Percentiles rank a stretch among this genome's conserved stretches.
Evolutionary conservation across 2,329 filamentous ascomycete genomes (phyloP).

Genomic region (Paraconiothyrium brasiliense): DNA sequence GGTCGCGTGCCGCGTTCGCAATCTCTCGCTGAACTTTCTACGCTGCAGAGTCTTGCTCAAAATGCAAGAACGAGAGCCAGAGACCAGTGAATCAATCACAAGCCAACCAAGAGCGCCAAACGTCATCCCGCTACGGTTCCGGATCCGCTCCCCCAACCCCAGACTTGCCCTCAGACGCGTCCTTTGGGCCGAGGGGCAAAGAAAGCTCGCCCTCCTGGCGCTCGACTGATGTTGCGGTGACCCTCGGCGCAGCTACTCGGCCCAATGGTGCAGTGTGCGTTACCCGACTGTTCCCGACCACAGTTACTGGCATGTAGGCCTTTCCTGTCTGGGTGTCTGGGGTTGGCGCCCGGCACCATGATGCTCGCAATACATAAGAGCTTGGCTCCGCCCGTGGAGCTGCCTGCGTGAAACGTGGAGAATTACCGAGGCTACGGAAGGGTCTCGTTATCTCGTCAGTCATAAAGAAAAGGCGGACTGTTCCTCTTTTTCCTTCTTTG

Average conservation of each 20-base stretch:
- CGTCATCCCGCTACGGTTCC: constrained; percentile 43
- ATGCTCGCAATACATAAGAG: constrained; percentile 43
- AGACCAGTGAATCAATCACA: constrained; percentile 19
- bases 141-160: constrained; percentile 34
- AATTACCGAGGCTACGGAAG: constrained; percentile 31
- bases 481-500: constrained; percentile 2
- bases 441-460: constrained; percentile 37
- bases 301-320: constrained; percentile 24
- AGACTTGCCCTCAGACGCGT: constrained; percentile 33
- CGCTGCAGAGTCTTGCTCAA: not conserved
- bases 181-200: constrained; percentile 47
- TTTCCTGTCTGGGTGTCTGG: constrained; percentile 30
- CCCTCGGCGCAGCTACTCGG: constrained; percentile 44
- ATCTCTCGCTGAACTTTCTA: not conserved
- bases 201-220: constrained; percentile 23
- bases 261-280: constrained; percentile 42
- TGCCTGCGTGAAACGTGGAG: constrained; percentile 3
- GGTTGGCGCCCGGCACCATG: constrained; percentile 21
- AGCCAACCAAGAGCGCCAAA: constrained; percentile 41
- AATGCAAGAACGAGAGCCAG: not conserved
- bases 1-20: constrained; percentile 30
- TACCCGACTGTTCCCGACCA: constrained; percentile 44
- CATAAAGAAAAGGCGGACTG: constrained; percentile 16
- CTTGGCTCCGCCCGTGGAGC: constrained; percentile 34
- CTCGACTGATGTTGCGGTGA: constrained; percentile 22